Conservation (phyloP, 2,329 filamentous ascomycete species). For the Chaetomium sp. region DNA sequence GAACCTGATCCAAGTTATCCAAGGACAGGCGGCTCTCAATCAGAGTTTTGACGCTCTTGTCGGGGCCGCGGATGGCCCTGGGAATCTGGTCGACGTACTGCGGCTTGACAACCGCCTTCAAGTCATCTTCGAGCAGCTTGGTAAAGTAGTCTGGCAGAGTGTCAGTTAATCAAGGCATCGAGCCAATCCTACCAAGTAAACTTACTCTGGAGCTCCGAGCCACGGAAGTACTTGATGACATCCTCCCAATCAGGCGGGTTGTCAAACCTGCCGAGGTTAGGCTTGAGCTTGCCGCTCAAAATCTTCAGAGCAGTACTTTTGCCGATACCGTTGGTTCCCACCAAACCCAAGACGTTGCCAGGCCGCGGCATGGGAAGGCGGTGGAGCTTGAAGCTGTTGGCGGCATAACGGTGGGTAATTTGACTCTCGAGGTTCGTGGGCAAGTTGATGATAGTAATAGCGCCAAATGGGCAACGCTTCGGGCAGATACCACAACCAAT, state of each 20-base stretch:
- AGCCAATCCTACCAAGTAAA: slow-evolving; percentile 13
- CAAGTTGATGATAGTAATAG: slow-evolving; percentile 99
- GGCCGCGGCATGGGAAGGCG: slow-evolving; percentile 92
- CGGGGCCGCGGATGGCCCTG: slow-evolving; percentile 74
- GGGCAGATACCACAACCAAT: slow-evolving; percentile 99
- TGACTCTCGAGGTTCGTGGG: slow-evolving; percentile 98
- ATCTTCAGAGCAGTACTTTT: slow-evolving; percentile 99
- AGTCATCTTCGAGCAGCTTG: slow-evolving; percentile 91
- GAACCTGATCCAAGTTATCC: slow-evolving; percentile 73
- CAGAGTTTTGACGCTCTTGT: slow-evolving; percentile 73
- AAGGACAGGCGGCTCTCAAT: slow-evolving; percentile 71
- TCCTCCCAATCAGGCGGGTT: slow-evolving; percentile 99
- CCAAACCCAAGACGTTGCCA: slow-evolving; percentile 89
- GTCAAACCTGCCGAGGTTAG: slow-evolving; percentile 89
- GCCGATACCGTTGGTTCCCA: slow-evolving; percentile 99
- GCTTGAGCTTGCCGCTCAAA: slow-evolving; percentile 96
- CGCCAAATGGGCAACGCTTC: slow-evolving; percentile 97
- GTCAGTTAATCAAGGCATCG: slow-evolving; percentile 3
- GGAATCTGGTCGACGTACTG: slow-evolving; percentile 99
- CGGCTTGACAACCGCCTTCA: slow-evolving; percentile 97
- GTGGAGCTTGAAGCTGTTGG: slow-evolving; percentile 99
- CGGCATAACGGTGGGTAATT: slow-evolving; percentile 96
- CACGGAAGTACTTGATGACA: slow-evolving; percentile 96
- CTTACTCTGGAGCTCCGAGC: slow-evolving; percentile 88
- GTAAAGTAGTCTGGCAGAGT: slow-evolving; percentile 82